Percentiles rank a stretch among this genome's conserved stretches.
phyloP scores from a whole-genome alignment of 257 asterid genomes.

The Echium plantagineum region DNA sequence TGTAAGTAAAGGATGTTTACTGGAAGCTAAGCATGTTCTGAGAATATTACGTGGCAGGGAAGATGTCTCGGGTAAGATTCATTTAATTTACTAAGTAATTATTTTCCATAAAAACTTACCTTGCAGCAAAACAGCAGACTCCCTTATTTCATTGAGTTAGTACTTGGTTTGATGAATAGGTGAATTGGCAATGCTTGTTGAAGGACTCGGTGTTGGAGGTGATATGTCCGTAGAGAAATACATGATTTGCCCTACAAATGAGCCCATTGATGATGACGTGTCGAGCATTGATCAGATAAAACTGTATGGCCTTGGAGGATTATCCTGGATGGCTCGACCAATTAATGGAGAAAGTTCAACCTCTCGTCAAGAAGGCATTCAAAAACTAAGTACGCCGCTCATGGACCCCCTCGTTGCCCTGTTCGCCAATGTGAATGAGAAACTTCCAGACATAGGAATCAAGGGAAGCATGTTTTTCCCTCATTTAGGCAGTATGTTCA shows the following conservation, averaged over 20 bases:
- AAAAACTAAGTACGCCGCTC: constrained; percentile 13
- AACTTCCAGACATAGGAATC: constrained; percentile 42
- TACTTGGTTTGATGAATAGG: constrained; percentile 25
- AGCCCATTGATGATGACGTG: constrained; percentile 24
- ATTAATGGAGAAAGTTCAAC: constrained; percentile 23
- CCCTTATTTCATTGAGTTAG: background rate
- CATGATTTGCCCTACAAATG: constrained; percentile 36
- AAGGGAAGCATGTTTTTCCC: constrained; percentile 49
- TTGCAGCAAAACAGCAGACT: background rate
- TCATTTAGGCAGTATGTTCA: constrained; percentile 47
- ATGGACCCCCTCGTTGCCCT: constrained; percentile 52
- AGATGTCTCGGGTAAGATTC: constrained; percentile 46
- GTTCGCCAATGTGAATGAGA: constrained; percentile 53
- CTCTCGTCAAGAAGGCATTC: constrained; percentile 36
- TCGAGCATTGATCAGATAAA: constrained; percentile 25
- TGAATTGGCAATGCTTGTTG: constrained; percentile 66
- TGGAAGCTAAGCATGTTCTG: constrained; percentile 48
- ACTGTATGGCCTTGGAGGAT: constrained; percentile 35
- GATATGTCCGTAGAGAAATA: constrained; percentile 51
- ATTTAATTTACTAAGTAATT: background rate
- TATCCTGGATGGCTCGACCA: constrained; percentile 46
- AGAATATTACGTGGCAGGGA: constrained; percentile 50
- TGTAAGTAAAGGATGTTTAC: constrained; percentile 51
- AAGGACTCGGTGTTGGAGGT: constrained; percentile 56
- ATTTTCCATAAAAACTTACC: background rate